Evolutionary conservation across 805 yeast genomes (phyloP).

Genomic region (Jamesozyma gamospora): DNA sequence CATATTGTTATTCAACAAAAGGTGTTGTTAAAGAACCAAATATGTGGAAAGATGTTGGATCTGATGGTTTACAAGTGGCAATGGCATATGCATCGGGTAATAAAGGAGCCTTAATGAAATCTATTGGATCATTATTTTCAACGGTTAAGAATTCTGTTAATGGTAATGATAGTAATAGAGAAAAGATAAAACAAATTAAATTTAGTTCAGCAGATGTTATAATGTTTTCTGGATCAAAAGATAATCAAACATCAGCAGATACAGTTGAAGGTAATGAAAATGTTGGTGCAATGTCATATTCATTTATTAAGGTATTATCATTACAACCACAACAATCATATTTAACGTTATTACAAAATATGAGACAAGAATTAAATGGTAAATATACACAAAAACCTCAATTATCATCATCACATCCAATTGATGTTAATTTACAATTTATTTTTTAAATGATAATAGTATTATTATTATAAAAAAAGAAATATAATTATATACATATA

Average conservation of each 20-base stretch:
- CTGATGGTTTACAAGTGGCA: slow-evolving; percentile 51
- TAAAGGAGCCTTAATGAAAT: slow-evolving; percentile 32
- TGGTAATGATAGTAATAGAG: slow-evolving; percentile 32
- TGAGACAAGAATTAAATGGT: slow-evolving; percentile 50
- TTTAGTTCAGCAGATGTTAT: slow-evolving; percentile 71
- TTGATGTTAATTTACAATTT: slow-evolving; percentile 49
- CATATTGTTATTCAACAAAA: slow-evolving; percentile 70
- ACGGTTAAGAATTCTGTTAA: slow-evolving; percentile 35
- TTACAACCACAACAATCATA: slow-evolving; percentile 59
- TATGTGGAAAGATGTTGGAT: slow-evolving; percentile 64
- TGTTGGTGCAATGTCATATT: slow-evolving; percentile 82
- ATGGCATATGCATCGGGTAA: slow-evolving; percentile 54
- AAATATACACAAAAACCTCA: slow-evolving; percentile 80
- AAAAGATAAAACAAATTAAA: slow-evolving; percentile 43
- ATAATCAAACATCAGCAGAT: slow-evolving; percentile 76
- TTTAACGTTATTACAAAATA: slow-evolving; percentile 56
- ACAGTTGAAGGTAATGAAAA: slow-evolving; percentile 59
- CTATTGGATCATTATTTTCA: slow-evolving; percentile 35
- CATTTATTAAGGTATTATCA: slow-evolving; percentile 56
- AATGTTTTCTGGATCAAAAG: slow-evolving; percentile 73
- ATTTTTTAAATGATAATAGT: slow-evolving; percentile 31
- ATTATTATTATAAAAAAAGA: too few species aligned
- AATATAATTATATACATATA: not conserved
- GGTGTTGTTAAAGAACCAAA: slow-evolving; percentile 79
- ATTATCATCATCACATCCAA: slow-evolving; percentile 71